These are phyloP conservation scores for Aleurites moluccanus DNA, from an alignment of 441 rosid genomes.

Conservation along the genomic window DNA sequence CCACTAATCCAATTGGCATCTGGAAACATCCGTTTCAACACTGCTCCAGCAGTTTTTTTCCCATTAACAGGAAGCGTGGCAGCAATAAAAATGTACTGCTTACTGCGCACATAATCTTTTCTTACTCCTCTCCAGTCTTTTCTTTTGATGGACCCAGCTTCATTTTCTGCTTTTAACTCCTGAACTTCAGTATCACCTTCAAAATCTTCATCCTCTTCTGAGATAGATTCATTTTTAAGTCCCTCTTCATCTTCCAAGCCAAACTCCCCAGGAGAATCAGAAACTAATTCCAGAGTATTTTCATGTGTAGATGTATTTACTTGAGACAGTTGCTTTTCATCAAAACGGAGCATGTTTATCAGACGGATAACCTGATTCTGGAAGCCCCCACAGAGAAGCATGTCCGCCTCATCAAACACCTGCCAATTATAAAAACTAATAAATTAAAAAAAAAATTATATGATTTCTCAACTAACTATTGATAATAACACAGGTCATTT, in stretches of 20 bases:
- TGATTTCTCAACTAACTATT: conserved; percentile 19
- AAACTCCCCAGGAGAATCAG: conserved; percentile 28
- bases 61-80: conserved; percentile 95
- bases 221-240: conserved; percentile 32
- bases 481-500: neutral
- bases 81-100: conserved; percentile 92
- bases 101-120: conserved; percentile 69
- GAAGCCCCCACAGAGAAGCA: conserved; percentile 94
- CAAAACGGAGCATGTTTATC: conserved; percentile 71
- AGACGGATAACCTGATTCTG: conserved; percentile 85
- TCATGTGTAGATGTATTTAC: too few relatives aligned
- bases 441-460: neutral
- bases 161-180: conserved; percentile 27
- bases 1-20: conserved; percentile 90
- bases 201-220: conserved; percentile 44
- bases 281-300: conserved; percentile 29
- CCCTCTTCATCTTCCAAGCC: conserved; percentile 31
- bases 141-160: conserved; percentile 33
- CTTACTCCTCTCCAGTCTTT: conserved; percentile 82
- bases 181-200: conserved; percentile 36
- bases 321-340: conserved; percentile 68
- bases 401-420: conserved; percentile 99
- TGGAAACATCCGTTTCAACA: conserved; percentile 83
- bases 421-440: conserved; percentile 29
- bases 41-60: conserved; percentile 87